Evolutionary conservation across 1,284 basidiomycete genomes (phyloP).

Genomic region (Fistulinella staudtii): DNA sequence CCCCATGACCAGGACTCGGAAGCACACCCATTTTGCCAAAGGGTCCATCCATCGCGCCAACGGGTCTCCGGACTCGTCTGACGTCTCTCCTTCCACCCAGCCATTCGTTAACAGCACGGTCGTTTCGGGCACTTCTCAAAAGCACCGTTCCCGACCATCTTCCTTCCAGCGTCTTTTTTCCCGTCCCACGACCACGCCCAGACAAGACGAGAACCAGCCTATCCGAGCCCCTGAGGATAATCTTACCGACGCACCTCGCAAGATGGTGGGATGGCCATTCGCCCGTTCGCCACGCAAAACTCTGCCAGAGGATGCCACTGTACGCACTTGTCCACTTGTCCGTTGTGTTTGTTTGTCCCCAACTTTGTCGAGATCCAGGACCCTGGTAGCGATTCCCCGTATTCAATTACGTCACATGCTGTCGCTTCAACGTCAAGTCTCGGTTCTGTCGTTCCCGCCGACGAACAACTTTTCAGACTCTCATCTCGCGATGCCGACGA

Average conservation of each 20-base stretch:
- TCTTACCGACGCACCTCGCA: constrained; percentile 24
- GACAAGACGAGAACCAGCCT: constrained; percentile 6
- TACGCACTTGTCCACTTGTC: too few species aligned
- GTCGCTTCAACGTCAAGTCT: constrained; percentile 29
- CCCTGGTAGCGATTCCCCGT: constrained; percentile 6
- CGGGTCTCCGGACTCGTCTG: constrained; percentile 30
- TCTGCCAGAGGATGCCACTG: too few species aligned
- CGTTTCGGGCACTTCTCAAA: constrained; percentile 19
- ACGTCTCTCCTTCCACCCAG: constrained; percentile 8
- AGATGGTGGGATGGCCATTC: constrained; percentile 30
- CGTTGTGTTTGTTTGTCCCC: constrained; percentile 5
- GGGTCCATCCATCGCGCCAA: constrained; percentile 34
- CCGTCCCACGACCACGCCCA: constrained; percentile 21
- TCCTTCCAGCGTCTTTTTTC: constrained; percentile 32
- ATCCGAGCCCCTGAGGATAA: constrained; percentile 13
- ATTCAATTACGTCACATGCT: constrained; percentile 16
- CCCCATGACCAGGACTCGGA: constrained; percentile 28
- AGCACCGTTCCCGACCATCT: constrained; percentile 11
- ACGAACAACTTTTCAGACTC: constrained; percentile 27
- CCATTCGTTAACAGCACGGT: constrained; percentile 25
- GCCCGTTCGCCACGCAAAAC: constrained; percentile 25
- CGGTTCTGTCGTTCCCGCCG: constrained; percentile 26
- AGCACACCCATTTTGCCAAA: constrained; percentile 28
- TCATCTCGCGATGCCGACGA: too few species aligned
- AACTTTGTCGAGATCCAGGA: constrained; percentile 1